Evolutionary conservation across 1,284 basidiomycete species (phyloP).

Genomic region (Tremellales sp.): DNA sequence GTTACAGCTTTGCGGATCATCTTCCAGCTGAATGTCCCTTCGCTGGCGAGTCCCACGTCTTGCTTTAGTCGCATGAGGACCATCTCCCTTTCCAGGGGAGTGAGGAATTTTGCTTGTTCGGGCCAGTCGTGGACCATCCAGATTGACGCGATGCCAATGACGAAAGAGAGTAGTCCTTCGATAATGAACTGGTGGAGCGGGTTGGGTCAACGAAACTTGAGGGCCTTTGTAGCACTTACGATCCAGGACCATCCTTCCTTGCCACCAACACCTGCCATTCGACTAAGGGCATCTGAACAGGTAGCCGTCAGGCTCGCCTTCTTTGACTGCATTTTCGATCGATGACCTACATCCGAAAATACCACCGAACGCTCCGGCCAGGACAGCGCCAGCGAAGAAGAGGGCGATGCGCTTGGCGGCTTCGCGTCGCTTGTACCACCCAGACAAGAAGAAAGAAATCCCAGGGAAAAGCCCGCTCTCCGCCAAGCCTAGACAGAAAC

Average conservation of each 20-base stretch:
- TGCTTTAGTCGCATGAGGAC: conserved; percentile 45
- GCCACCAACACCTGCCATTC: conserved; percentile 50
- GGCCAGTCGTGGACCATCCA: conserved; percentile 51
- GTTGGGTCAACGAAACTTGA: background rate
- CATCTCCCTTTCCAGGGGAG: conserved; percentile 43
- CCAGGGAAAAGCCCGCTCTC: conserved; percentile 46
- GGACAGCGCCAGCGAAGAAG: conserved; percentile 51
- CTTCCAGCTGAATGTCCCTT: conserved; percentile 39
- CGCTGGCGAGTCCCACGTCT: conserved; percentile 45
- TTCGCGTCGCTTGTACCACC: conserved; percentile 50
- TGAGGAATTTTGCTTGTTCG: conserved; percentile 47
- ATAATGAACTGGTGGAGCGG: conserved; percentile 43
- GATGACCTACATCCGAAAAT: conserved; percentile 43
- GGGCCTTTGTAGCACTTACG: conserved; percentile 16
- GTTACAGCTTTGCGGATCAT: conserved; percentile 34
- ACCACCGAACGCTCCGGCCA: conserved; percentile 49
- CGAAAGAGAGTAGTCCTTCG: conserved; percentile 49
- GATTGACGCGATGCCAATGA: conserved; percentile 41
- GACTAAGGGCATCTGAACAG: conserved; percentile 21
- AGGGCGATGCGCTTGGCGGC: conserved; percentile 46
- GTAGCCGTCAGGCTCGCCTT: conserved; percentile 3
- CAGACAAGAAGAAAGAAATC: conserved; percentile 49
- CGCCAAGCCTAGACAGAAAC: conserved; percentile 47
- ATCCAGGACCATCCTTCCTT: conserved; percentile 51
- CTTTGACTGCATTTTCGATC: background rate